These are phyloP conservation scores for Camelina hispida DNA, from an alignment of 345 rosid genomes.

Conservation along the genomic window DNA sequence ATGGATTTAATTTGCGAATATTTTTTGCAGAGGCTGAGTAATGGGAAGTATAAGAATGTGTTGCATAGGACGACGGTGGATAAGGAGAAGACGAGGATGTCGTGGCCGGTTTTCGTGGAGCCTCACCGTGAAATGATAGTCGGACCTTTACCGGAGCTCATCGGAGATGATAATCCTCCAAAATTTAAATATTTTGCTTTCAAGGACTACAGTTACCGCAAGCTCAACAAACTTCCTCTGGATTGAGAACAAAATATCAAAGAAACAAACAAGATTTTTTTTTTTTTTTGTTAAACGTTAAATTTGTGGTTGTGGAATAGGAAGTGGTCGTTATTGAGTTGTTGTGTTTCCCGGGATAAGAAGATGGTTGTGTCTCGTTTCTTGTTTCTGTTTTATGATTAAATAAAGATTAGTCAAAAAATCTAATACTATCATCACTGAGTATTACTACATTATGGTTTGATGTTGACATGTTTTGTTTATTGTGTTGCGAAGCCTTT, in stretches of 20 bases:
- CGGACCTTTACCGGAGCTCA: constrained; percentile 70
- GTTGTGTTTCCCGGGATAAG: constrained; percentile 30
- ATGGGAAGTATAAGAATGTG: constrained; percentile 71
- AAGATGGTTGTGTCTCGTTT: constrained; percentile 1
- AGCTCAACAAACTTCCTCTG: constrained; percentile 77
- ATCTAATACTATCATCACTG: background rate
- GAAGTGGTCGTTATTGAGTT: constrained; percentile 29
- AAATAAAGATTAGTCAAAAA: constrained; percentile 2
- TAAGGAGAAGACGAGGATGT: constrained; percentile 80
- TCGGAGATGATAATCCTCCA: constrained; percentile 51
- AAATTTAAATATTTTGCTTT: constrained; percentile 67
- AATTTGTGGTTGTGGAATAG: background rate
- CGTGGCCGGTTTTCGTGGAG: constrained; percentile 96
- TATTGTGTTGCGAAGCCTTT: constrained; percentile 1
- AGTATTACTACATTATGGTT: background rate
- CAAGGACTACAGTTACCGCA: constrained; percentile 73
- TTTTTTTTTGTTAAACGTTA: background rate
- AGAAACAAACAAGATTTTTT: background rate
- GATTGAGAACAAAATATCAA: background rate
- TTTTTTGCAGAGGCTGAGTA: constrained; percentile 67
- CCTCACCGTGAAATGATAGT: constrained; percentile 66
- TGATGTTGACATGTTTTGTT: constrained; percentile 23
- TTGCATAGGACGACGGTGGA: constrained; percentile 74
- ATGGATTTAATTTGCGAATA: background rate
- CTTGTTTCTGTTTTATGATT: constrained; percentile 3